Conservation (phyloP, 2,329 filamentous ascomycete species). For the Dactylellina parvicollis region DNA sequence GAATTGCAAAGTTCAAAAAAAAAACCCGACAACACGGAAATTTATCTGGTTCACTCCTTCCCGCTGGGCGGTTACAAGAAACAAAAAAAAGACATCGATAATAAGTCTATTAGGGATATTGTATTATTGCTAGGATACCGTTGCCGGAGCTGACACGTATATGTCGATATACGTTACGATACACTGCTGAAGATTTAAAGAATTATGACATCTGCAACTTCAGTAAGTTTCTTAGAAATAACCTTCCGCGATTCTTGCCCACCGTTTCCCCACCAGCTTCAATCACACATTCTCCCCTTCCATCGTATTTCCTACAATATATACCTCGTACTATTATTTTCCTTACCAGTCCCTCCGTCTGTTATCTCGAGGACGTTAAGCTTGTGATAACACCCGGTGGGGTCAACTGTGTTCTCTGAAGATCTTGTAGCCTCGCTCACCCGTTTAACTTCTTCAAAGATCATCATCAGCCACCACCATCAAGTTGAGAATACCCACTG, state of each 20-base stretch:
- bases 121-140: neutral
- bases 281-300: neutral
- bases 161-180: slow-evolving; percentile 34
- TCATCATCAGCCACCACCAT: neutral
- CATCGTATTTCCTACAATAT: too few relatives aligned
- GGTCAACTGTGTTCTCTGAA: too few relatives aligned
- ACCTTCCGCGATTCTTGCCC: neutral
- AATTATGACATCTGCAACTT: slow-evolving; percentile 43
- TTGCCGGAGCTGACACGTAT: slow-evolving; percentile 1
- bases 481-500: neutral
- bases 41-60: neutral
- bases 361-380: too few relatives aligned
- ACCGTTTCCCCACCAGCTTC: too few relatives aligned
- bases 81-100: neutral
- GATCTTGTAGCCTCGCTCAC: too few relatives aligned
- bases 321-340: too few relatives aligned
- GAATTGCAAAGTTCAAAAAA: neutral
- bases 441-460: too few relatives aligned
- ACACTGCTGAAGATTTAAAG: slow-evolving; percentile 16
- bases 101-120: slow-evolving; percentile 2
- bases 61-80: slow-evolving; percentile 21
- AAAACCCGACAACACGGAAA: neutral
- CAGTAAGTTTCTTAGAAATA: slow-evolving; percentile 23
- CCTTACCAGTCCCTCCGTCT: too few relatives aligned
- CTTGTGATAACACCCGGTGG: too few relatives aligned